Percentiles rank a stretch among this genome's conserved stretches.
Conservation (phyloP, 768 basidiomycete genomes). For the Galerina marginata region DNA sequence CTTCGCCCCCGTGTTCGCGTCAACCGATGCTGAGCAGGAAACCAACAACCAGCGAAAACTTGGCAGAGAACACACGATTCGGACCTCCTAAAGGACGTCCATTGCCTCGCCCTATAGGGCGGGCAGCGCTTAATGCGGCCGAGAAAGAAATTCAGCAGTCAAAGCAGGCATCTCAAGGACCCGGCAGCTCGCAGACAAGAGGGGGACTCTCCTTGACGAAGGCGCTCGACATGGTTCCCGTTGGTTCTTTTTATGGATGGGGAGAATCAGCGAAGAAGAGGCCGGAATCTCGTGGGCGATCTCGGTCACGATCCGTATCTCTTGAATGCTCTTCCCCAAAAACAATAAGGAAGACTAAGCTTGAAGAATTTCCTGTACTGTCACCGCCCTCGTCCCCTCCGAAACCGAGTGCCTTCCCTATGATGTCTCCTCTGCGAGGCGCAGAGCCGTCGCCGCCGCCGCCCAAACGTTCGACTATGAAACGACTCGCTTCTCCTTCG, state of each 20-base stretch:
- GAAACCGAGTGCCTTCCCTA: slow-evolving; percentile 1
- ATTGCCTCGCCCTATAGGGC: slow-evolving; percentile 4
- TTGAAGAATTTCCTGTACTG: slow-evolving; percentile 4
- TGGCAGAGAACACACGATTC: background rate
- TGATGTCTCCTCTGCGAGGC: slow-evolving; percentile 13
- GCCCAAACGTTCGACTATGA: background rate
- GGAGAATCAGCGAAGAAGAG: background rate
- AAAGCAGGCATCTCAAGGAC: background rate
- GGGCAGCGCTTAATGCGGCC: background rate
- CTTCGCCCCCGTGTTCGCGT: slow-evolving; percentile 2
- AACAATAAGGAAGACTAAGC: slow-evolving; percentile 4
- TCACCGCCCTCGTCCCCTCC: background rate
- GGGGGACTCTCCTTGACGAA: background rate
- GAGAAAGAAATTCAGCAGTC: background rate
- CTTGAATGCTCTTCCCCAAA: slow-evolving; percentile 3
- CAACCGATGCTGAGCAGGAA: background rate
- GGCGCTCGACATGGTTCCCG: background rate
- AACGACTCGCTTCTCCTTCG: background rate
- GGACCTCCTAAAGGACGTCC: background rate
- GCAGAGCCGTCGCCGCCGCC: background rate
- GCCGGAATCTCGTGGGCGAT: background rate
- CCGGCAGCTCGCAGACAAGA: slow-evolving; percentile 7
- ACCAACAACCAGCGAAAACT: background rate
- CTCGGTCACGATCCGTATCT: slow-evolving; percentile 11
- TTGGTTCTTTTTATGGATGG: background rate